Base-by-base conservation (phyloP, 805 yeast species). In the Kluyveromyces starmeri region DNA sequence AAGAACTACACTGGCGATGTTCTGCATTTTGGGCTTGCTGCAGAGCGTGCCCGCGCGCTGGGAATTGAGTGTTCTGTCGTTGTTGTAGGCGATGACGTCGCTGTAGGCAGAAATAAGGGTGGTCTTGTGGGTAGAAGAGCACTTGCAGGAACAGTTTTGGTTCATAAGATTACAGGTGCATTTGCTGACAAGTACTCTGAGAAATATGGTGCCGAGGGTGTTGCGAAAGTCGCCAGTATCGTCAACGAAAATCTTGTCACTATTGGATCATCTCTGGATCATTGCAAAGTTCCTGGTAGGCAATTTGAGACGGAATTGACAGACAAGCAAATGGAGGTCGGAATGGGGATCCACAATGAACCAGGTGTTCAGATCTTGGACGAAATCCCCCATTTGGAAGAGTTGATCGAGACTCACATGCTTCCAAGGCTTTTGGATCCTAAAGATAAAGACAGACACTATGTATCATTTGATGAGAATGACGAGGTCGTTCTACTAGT, bases 1-100 rank as follows among this genome's bases (percentile, higher is more conserved):
- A 88, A 88, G 61, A 88, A 89, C 60, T 88, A 88, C 60, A 88
- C 96, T 4, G 97, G 97, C 20, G 97, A 88, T 60, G 78, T 89
- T 12, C 62, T 88, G 36, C 96, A 88, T 59, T 88, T 89, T 59
- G 96, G 96, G 1, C 65, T 89, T 35, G 94, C 94, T 3, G 86
- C 81, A 2, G 96, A 88, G 56, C 68, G 94, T 46, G 89, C 95
- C 19, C 79, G 78, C 53, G 78, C 81, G 13, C 71, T 73, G 29
- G 96, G 95, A 7, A 69, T 71, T 42, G 65, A 73, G 25, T 78
- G 80, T 20, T 86, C 81, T 42, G 68, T 84, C 41, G 75, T 83
- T 27, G 71, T 80, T 36, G 88, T 88, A 19, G 82, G 85, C 28
- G 97, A 88, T 53, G 97, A 88, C 56, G 95, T 86, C 18, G 85